These are phyloP conservation scores for Cladophialophora psammophila DNA, from an alignment of 2,329 filamentous ascomycete genomes.

Conservation along the genomic window DNA sequence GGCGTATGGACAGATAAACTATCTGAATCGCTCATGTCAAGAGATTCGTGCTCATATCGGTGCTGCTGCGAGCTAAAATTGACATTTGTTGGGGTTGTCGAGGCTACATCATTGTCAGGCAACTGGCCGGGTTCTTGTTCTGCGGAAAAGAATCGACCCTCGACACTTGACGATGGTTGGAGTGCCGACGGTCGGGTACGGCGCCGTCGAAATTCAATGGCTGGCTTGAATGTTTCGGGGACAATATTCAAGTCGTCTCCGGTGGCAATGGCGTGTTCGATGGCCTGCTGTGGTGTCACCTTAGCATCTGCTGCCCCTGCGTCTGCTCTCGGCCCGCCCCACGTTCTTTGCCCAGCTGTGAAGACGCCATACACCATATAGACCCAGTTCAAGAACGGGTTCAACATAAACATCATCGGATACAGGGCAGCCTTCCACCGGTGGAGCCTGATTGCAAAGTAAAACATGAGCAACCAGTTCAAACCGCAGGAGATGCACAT, in stretches of 20 bases:
- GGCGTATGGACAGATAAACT: conserved; percentile 40
- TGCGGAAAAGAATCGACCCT: conserved; percentile 79
- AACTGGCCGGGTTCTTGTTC: conserved; percentile 66
- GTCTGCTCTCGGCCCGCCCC: conserved; percentile 92
- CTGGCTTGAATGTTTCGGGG: conserved; percentile 77
- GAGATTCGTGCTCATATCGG: conserved; percentile 35
- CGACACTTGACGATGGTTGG: conserved; percentile 75
- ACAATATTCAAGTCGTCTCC: conserved; percentile 92
- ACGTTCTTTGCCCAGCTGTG: conserved; percentile 91
- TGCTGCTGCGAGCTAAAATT: conserved; percentile 16
- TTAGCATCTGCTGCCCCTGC: conserved; percentile 78
- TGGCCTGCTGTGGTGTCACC: conserved; percentile 82
- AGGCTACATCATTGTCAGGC: conserved; percentile 34
- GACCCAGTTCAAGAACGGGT: conserved; percentile 97
- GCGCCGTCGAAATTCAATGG: conserved; percentile 43
- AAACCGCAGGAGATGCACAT: conserved; percentile 90
- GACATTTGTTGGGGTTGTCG: conserved; percentile 23
- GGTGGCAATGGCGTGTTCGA: conserved; percentile 76
- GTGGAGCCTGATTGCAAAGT: conserved; percentile 85
- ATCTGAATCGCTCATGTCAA: conserved; percentile 40
- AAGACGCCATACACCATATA: conserved; percentile 98
- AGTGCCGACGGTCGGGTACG: conserved; percentile 56
- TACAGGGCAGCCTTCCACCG: conserved; percentile 96
- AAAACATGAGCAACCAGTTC: conserved; percentile 95
- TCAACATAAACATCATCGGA: conserved; percentile 91